Evolutionary conservation across 257 asterid species (phyloP).

Genomic region (Nicotiana sylvestris): DNA sequence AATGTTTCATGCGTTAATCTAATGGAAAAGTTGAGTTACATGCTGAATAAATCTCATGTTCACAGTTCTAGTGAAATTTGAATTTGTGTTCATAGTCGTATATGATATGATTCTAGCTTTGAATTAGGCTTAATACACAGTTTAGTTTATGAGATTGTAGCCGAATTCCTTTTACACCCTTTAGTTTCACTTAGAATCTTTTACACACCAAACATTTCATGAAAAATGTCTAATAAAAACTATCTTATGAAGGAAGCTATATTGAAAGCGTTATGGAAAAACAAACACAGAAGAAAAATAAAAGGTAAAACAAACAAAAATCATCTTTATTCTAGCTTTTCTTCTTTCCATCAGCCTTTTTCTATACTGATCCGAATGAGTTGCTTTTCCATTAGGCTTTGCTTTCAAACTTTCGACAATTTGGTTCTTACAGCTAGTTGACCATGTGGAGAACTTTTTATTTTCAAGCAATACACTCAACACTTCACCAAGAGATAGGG

Average conservation of each 20-base stretch:
- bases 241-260: not conserved
- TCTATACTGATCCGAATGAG: not conserved
- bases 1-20: not conserved
- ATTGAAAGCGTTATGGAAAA: not conserved
- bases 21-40: too few species aligned
- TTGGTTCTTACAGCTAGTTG: not conserved
- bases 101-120: too few species aligned
- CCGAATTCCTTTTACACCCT: too few species aligned
- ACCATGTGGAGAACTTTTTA: not conserved
- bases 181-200: too few species aligned
- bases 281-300: not conserved
- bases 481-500: too few species aligned
- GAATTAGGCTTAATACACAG: too few species aligned
- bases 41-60: not conserved
- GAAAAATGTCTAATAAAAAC: too few species aligned
- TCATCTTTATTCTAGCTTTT: not conserved
- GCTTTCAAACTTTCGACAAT: not conserved
- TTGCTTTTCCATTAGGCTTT: not conserved
- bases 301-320: not conserved
- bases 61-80: not conserved
- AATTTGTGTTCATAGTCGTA: too few species aligned
- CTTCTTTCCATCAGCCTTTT: not conserved
- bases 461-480: not conserved
- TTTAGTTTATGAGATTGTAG: too few species aligned
- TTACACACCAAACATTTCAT: too few species aligned